These are phyloP conservation scores for Fraxinus ornus DNA, from an alignment of 305 asterid genomes.

Conservation along the genomic window DNA sequence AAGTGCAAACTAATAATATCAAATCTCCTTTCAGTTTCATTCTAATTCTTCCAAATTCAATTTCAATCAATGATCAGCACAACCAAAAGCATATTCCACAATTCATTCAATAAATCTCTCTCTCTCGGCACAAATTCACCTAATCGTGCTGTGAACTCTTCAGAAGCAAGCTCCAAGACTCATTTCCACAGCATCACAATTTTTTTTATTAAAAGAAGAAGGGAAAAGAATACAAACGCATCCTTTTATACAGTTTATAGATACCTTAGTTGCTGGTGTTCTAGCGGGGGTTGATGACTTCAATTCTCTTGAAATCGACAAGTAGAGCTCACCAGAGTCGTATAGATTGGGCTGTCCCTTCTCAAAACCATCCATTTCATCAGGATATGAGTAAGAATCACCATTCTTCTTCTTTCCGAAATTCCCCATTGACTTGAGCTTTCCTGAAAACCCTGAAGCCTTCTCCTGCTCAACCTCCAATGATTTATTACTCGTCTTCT, in stretches of 20 bases:
- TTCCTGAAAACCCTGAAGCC: conserved; percentile 70
- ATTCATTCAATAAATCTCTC: background rate
- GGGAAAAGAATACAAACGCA: background rate
- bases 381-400: conserved; percentile 43
- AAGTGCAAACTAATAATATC: background rate
- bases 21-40: conserved; percentile 3
- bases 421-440: conserved; percentile 52
- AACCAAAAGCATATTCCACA: conserved; percentile 17
- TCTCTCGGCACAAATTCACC: conserved; percentile 6
- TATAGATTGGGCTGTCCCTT: conserved; percentile 27
- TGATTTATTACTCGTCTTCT: conserved; percentile 36
- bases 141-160: conserved; percentile 1
- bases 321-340: conserved; percentile 43
- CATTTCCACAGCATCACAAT: background rate
- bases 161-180: conserved; percentile 9
- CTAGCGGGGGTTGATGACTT: conserved; percentile 45
- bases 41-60: background rate
- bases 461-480: conserved; percentile 46
- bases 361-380: conserved; percentile 23
- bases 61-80: conserved; percentile 9
- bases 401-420: conserved; percentile 49
- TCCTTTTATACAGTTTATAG: background rate
- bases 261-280: conserved; percentile 58
- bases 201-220: background rate
- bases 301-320: conserved; percentile 38